Evolutionary conservation across 306 rosid genomes (phyloP).

Genomic region (Cajanus cajan): DNA sequence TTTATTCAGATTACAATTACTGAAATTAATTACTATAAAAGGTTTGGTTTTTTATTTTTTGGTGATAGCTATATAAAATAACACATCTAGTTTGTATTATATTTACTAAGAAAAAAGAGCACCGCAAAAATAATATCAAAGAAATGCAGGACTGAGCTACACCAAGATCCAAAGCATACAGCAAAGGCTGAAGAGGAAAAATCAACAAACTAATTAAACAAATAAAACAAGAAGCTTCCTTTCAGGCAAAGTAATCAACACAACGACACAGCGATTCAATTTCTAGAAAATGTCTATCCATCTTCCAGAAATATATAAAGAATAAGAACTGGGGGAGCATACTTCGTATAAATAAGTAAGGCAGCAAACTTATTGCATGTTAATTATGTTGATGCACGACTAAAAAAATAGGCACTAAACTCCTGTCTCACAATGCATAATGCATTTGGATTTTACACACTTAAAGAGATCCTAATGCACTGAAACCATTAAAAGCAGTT

Average conservation of each 20-base stretch:
- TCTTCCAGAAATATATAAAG: neutral
- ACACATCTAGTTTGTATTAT: neutral
- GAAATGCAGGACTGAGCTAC: neutral
- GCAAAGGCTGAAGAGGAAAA: neutral
- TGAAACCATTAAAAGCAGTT: conserved; percentile 27
- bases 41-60: neutral
- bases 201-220: neutral
- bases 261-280: neutral
- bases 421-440: conserved; percentile 4
- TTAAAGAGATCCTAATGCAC: conserved; percentile 22
- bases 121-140: neutral
- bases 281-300: conserved; percentile 4
- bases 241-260: conserved; percentile 11
- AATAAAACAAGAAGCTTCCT: conserved; percentile 10
- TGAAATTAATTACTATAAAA: neutral
- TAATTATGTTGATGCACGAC: neutral
- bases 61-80: neutral
- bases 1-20: conserved; percentile 8
- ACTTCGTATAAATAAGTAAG: neutral
- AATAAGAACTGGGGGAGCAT: neutral
- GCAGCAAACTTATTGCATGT: neutral
- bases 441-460: conserved; percentile 3
- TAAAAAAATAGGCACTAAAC: neutral
- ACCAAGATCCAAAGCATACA: conserved; percentile 6
- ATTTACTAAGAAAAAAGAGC: neutral